Evolutionary conservation across 192 early-diverging fungal genomes (phyloP), one percentile per base, ranked within the genome.

Genomic region (Umbelopsis isabellina): DNA sequence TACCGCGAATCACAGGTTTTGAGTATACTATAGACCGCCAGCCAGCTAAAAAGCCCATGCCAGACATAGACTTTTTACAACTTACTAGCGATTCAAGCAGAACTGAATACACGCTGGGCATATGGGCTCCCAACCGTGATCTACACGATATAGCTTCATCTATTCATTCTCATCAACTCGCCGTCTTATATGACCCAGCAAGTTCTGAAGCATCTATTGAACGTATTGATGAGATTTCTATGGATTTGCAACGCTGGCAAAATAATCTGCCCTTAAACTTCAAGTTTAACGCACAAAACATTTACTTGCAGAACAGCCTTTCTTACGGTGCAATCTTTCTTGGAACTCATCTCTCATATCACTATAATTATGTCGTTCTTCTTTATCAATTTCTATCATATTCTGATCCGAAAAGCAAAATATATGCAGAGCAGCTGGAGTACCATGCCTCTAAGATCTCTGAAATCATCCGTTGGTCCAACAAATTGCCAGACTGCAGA

Each of bases 371-470:
- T 30, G 65, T 66, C 15, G 65, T 66, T 16, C 46, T 66, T 0
- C 45, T 66, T 5, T 66, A 66, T 46, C 65, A 66, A 66, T 66
- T 66, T 33, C 37, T 66, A 25, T 66, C 65, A 11, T 66, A 66
- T 13, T 45, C 65, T 6, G 65, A 66, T 20, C 10, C 16, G 3
- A 13, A 66, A 9, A 66, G 65, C 45, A 46, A 33, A 25, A 46
- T 12, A 15, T 66, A 66, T 44, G 65, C 65, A 16, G 65, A 66
- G 3, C 65, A 47, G 15, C 25, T 66, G 23, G 46, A 66, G 45
- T 66, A 66, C 47, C 65, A 66, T 46, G 65, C 65, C 3, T 66
- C 65, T 45, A 66, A 66, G 25, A 66, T 66, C 10, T 66, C 65
- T 20, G 65, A 66, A 66, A 66, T 66, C 44, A 46, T 66, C 9